Evolutionary conservation across 176 grass and related monocot genomes (phyloP).

Genomic region (Carex myosuroides): DNA sequence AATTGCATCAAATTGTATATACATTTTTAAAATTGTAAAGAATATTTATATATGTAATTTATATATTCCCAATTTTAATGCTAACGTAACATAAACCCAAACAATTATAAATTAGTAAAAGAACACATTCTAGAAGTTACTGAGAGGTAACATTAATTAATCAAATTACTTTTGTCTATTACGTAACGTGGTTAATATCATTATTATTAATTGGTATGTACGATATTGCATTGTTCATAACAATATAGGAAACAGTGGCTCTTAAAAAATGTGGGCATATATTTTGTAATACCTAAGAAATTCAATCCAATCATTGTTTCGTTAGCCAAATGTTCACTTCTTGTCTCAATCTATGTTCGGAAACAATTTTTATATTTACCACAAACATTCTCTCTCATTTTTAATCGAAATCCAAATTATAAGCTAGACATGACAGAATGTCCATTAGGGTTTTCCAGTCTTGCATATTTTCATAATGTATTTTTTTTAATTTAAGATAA

Average conservation of each 20-base stretch:
- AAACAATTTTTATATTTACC: background rate
- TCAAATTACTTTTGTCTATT: too few relatives aligned
- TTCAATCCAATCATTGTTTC: background rate
- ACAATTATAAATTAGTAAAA: background rate
- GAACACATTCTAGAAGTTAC: background rate
- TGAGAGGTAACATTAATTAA: background rate
- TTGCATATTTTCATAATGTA: background rate
- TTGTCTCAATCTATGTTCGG: too few relatives aligned
- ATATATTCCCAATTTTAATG: too few relatives aligned
- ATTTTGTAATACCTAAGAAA: background rate
- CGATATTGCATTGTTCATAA: too few relatives aligned
- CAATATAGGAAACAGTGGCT: too few relatives aligned
- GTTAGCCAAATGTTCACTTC: background rate
- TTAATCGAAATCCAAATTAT: background rate
- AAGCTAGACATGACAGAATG: background rate
- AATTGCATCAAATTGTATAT: background rate
- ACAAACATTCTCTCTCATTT: background rate
- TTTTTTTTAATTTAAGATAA: too few relatives aligned
- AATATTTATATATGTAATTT: too few relatives aligned
- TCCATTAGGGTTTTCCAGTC: background rate
- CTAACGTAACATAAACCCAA: too few relatives aligned
- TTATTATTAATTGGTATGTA: too few relatives aligned
- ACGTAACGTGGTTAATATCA: too few relatives aligned
- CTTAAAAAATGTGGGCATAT: background rate
- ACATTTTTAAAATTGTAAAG: too few relatives aligned